Evolutionary conservation across 2,329 filamentous ascomycete species (phyloP), one percentile per base, ranked within the genome.

Genomic region (Nannizziopsis barbatae): DNA sequence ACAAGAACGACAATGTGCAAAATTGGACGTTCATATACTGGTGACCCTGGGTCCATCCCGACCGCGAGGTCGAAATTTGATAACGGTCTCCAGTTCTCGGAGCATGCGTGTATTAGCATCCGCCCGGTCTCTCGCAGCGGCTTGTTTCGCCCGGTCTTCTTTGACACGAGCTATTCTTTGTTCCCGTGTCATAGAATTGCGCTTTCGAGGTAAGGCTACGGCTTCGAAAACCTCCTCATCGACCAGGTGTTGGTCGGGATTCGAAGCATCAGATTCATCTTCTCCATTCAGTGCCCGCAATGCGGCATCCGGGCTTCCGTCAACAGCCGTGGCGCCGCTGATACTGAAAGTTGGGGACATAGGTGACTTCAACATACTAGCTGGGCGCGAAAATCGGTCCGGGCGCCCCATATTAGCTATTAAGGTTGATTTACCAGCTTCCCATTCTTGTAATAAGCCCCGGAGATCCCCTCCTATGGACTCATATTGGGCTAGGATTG

Each of bases 61-160:
- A 30, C 36, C 47, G 39, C 61, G 64, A 14, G 74, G 72, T 50
- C 74, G 65, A 56, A 77, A 67, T 56, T 77, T 79, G 63, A 96
- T 93, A 52, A 98, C 80, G 53, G 86, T 90, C 70, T 95, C 87
- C 50, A 98, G 74, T 68, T 98, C 92, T 54, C 84, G 81, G 54
- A 98, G 75, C 86, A 98, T 95, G 57, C 84, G 86, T 38, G 81
- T 85, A 54, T 81, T 93, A 9, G 86, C 84, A 53, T 95, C 87
- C 39, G 80, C 72, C 60, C 84, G 83, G 57, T 89, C 85, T 48
- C 81, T 79, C 36, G 81, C 71, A 36, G 79, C 73, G 15, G 84
- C 83, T 61, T 86, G 84, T 53, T 78, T 79, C 47, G 80, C 81
- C 50, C 90, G 77, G 39, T 96, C 90, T 61, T 95, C 89, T 58